phyloP scores from a whole-genome alignment of 495 filamentous ascomycete species.

The Talaromyces ruber region DNA sequence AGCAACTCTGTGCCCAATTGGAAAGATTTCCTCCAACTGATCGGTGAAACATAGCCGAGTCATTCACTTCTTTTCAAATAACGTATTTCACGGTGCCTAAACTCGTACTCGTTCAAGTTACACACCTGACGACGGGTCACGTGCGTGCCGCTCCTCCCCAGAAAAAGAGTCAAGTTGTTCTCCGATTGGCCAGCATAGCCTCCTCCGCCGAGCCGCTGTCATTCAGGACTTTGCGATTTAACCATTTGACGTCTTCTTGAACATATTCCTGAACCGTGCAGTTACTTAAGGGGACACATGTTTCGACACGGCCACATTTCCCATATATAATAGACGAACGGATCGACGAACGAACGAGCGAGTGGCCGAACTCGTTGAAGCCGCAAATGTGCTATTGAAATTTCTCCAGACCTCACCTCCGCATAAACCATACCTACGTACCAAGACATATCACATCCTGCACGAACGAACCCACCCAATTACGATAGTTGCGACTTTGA shows the following conservation, averaged over 20 bases:
- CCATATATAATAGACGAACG: background rate
- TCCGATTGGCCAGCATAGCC: background rate
- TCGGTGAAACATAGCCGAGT: too few species aligned
- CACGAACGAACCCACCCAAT: background rate
- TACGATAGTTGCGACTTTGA: background rate
- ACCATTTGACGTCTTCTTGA: background rate
- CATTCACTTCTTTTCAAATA: too few species aligned
- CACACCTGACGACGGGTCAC: background rate
- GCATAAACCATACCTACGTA: background rate
- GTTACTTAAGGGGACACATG: background rate
- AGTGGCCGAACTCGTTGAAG: background rate
- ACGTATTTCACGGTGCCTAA: too few species aligned
- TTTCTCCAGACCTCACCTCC: background rate
- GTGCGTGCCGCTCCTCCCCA: background rate
- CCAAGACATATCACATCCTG: background rate
- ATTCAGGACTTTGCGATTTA: background rate
- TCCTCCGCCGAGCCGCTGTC: background rate
- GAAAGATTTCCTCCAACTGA: too few species aligned
- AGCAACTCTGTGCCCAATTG: too few species aligned
- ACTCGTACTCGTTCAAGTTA: too few species aligned
- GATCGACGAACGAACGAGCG: background rate
- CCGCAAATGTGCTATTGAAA: background rate
- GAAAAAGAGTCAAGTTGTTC: background rate
- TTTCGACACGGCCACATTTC: background rate
- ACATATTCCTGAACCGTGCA: background rate